Percentiles rank a stretch among this genome's conserved stretches.
Evolutionary conservation across 169 alveolate genomes (phyloP).

Genomic region (Babesia bovis): DNA sequence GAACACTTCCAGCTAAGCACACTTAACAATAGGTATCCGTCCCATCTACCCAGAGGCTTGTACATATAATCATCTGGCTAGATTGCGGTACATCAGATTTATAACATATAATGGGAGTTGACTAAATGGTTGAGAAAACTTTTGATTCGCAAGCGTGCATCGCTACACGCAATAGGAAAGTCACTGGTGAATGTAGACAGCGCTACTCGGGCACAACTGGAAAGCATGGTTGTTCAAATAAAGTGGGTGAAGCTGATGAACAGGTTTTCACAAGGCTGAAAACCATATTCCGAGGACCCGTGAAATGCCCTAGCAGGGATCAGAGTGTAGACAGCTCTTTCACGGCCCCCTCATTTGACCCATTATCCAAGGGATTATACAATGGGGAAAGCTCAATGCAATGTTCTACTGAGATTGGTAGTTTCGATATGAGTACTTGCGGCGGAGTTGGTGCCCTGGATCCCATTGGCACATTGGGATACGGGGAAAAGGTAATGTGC

Average conservation of each 20-base stretch:
- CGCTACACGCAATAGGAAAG: constrained; percentile 23
- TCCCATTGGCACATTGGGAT: background rate
- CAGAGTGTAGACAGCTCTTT: background rate
- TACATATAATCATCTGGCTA: background rate
- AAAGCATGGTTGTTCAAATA: background rate
- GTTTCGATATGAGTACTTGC: constrained; percentile 24
- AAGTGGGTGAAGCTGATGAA: background rate
- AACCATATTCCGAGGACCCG: constrained; percentile 39
- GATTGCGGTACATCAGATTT: constrained; percentile 2
- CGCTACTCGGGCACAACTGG: background rate
- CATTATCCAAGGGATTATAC: constrained; percentile 11
- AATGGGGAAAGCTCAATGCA: constrained; percentile 1
- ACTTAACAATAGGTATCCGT: background rate
- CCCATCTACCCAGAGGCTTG: background rate
- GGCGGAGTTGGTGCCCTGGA: background rate
- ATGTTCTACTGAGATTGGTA: constrained; percentile 1
- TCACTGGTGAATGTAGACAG: background rate
- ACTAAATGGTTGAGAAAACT: constrained; percentile 9
- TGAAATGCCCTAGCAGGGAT: background rate
- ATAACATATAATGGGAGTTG: constrained; percentile 21
- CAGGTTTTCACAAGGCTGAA: constrained; percentile 30
- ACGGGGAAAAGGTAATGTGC: constrained; percentile 33
- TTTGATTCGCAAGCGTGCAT: constrained; percentile 13
- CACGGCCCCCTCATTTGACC: background rate
- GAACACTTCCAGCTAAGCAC: constrained; percentile 31